Percentiles rank a stretch among this genome's conserved stretches.
These are phyloP conservation scores for Ceratocystis destructans DNA, from an alignment of 2,329 filamentous ascomycete genomes.

Conservation along the genomic window DNA sequence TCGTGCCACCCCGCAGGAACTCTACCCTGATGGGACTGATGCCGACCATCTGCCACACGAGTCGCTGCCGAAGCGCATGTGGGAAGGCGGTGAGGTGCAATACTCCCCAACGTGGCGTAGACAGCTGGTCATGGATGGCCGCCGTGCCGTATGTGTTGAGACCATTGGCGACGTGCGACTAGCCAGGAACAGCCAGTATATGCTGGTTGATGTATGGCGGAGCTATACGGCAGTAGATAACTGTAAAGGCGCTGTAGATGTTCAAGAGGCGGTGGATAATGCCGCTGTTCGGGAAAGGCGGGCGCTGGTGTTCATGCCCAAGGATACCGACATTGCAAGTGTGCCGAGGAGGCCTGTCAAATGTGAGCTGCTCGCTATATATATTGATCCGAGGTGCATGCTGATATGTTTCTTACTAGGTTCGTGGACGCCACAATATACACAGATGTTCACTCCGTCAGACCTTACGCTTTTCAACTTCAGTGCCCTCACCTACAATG, in stretches of 20 bases:
- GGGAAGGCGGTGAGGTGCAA: constrained; percentile 65
- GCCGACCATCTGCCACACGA: constrained; percentile 52
- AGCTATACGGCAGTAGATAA: constrained; percentile 29
- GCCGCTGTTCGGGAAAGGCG: constrained; percentile 34
- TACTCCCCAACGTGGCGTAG: constrained; percentile 32
- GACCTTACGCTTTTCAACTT: constrained; percentile 71
- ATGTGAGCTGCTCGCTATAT: constrained; percentile 21
- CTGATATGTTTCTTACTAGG: background rate
- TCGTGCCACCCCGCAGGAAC: constrained; percentile 42
- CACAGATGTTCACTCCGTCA: constrained; percentile 48
- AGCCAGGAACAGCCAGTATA: constrained; percentile 26
- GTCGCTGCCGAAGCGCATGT: constrained; percentile 65
- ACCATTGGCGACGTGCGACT: constrained; percentile 29
- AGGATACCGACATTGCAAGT: constrained; percentile 21
- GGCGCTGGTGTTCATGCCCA: constrained; percentile 40
- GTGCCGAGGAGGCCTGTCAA: constrained; percentile 22
- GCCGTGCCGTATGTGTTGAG: constrained; percentile 34
- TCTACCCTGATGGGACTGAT: constrained; percentile 78
- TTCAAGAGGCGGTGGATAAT: constrained; percentile 17
- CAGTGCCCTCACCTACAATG: constrained; percentile 83
- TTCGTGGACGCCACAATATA: constrained; percentile 6
- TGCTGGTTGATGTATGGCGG: constrained; percentile 40
- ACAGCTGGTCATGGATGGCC: constrained; percentile 29
- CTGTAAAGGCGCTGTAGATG: background rate
- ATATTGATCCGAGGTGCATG: background rate